Evolutionary conservation across 2,329 filamentous ascomycete genomes (phyloP).

Genomic region (Venturia pyrina): DNA sequence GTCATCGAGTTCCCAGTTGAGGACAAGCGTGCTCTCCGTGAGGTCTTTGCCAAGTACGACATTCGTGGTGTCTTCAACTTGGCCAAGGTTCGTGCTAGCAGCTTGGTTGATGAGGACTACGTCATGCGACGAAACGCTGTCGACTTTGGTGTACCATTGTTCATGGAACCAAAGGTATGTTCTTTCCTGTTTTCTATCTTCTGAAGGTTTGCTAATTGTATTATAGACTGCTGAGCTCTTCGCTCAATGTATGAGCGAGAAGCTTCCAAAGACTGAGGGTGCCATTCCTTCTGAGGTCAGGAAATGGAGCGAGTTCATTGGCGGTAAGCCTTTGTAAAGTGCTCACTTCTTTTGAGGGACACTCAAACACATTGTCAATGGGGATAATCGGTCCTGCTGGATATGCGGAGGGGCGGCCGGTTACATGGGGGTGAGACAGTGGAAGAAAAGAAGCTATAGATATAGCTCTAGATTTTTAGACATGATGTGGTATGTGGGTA

Average conservation of each 20-base stretch:
- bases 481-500: neutral
- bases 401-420: conserved; percentile 4
- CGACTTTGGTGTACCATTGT: conserved; percentile 93
- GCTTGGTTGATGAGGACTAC: conserved; percentile 84
- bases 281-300: conserved; percentile 77
- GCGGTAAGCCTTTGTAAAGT: conserved; percentile 63
- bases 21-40: conserved; percentile 87
- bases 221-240: conserved; percentile 85
- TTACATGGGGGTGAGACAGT: neutral
- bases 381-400: conserved; percentile 6
- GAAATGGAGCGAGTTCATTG: conserved; percentile 92
- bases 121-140: conserved; percentile 98
- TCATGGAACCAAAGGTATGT: conserved; percentile 95
- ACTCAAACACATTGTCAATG: neutral
- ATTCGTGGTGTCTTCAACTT: conserved; percentile 95
- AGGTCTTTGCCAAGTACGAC: conserved; percentile 95
- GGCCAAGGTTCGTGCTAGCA: conserved; percentile 73
- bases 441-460: neutral
- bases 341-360: neutral
- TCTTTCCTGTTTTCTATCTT: neutral
- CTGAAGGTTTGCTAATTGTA: neutral
- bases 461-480: neutral
- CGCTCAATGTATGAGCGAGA: conserved; percentile 93
- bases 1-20: conserved; percentile 95
- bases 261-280: conserved; percentile 78